Conservation (phyloP, 2,329 filamentous ascomycete genomes). For the Aspergillus thermomutatus region DNA sequence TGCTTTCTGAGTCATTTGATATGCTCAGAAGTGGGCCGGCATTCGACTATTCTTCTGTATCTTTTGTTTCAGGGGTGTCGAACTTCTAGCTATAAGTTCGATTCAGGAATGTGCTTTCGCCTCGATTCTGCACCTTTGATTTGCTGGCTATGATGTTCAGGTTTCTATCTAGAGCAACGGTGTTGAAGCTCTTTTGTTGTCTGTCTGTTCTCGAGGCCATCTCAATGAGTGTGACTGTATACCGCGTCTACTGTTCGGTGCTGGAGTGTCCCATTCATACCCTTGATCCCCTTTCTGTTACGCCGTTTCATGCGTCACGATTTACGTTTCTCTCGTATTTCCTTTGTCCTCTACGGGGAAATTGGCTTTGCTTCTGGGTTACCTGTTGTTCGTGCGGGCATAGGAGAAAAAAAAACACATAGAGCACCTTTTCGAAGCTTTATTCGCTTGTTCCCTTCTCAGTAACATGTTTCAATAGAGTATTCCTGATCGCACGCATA, state of each 20-base stretch:
- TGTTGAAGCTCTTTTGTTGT: slow-evolving; percentile 6
- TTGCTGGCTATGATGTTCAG: background rate
- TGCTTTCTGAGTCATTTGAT: background rate
- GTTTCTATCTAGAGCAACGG: background rate
- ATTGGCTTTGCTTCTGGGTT: background rate
- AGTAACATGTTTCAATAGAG: background rate
- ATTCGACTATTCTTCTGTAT: background rate
- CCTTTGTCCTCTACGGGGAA: background rate
- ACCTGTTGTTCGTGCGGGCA: background rate
- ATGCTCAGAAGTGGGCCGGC: background rate
- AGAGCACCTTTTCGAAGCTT: background rate
- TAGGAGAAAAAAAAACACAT: background rate
- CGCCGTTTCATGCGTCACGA: slow-evolving; percentile 10
- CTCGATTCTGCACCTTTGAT: background rate
- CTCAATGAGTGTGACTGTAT: background rate
- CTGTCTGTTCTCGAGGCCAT: background rate
- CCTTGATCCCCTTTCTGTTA: slow-evolving; percentile 3
- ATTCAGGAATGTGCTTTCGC: background rate
- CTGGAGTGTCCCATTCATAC: slow-evolving; percentile 1
- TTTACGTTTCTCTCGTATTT: slow-evolving; percentile 8
- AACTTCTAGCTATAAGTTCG: background rate
- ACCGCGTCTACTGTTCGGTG: background rate
- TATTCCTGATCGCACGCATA: background rate
- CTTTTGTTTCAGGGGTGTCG: background rate
- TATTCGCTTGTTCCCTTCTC: no score